Conservation (phyloP, 2,329 filamentous ascomycete genomes). For the Trichoderma guizhouense region DNA sequence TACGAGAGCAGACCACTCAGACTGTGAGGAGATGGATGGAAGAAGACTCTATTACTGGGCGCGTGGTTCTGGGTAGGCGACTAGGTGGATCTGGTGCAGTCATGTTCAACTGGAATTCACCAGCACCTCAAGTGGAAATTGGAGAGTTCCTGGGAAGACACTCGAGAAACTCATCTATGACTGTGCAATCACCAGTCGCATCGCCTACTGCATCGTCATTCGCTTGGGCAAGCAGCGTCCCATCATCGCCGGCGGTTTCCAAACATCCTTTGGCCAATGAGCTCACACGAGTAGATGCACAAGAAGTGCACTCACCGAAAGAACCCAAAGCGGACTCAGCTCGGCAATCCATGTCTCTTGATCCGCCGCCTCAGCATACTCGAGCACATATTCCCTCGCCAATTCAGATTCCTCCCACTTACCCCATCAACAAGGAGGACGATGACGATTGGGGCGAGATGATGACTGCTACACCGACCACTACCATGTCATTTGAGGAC, state of each 20-base stretch:
- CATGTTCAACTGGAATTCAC: constrained; percentile 61
- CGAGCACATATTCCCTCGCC: not conserved
- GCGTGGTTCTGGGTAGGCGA: constrained; percentile 39
- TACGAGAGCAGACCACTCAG: constrained; percentile 52
- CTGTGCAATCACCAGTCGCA: constrained; percentile 22
- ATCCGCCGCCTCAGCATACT: not conserved
- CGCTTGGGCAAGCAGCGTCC: constrained; percentile 23
- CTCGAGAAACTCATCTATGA: constrained; percentile 26
- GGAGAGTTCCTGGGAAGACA: constrained; percentile 31
- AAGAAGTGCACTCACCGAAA: not conserved
- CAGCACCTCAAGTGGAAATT: constrained; percentile 49
- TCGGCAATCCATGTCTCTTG: not conserved
- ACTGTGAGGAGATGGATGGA: constrained; percentile 65
- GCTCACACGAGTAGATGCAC: not conserved
- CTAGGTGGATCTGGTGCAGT: constrained; percentile 41
- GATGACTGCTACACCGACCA: constrained; percentile 39
- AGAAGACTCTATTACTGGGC: constrained; percentile 57
- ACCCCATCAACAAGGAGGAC: not conserved
- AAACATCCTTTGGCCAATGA: constrained; percentile 7
- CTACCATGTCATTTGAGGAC: not conserved
- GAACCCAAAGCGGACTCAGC: not conserved
- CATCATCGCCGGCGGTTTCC: constrained; percentile 17
- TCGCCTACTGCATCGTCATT: constrained; percentile 32
- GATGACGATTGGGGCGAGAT: constrained; percentile 62
- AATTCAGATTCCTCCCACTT: not conserved